phyloP scores from a whole-genome alignment of 257 asterid species.

The Fraxinus quadrangulata region DNA sequence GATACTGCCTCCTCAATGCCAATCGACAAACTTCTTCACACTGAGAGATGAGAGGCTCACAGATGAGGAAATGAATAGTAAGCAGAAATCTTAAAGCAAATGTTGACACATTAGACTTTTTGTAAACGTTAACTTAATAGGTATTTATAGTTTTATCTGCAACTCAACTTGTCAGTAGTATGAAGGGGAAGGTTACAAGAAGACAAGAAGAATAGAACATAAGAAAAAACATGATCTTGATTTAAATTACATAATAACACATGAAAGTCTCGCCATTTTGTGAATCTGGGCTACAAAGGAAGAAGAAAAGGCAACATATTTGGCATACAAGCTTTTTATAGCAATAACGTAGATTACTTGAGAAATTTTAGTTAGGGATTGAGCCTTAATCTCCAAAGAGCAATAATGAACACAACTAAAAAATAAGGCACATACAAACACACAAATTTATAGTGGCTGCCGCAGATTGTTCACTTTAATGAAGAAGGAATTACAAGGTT shows the following conservation, averaged over 20 bases:
- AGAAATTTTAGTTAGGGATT: background rate
- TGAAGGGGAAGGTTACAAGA: background rate
- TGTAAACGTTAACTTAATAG: background rate
- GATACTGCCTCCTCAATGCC: conserved; percentile 85
- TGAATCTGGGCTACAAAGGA: background rate
- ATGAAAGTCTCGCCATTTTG: background rate
- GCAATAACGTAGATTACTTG: background rate
- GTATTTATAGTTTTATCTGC: background rate
- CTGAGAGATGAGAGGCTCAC: conserved; percentile 33
- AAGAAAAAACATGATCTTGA: background rate
- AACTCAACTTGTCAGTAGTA: conserved; percentile 8
- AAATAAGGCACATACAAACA: background rate
- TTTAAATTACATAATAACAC: background rate
- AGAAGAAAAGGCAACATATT: background rate
- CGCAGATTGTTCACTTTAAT: too few relatives aligned
- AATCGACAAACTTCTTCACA: conserved; percentile 95
- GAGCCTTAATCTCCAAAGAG: background rate
- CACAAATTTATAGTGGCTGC: too few relatives aligned
- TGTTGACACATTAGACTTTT: background rate
- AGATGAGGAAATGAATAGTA: background rate
- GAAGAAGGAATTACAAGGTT: too few relatives aligned
- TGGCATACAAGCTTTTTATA: background rate
- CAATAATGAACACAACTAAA: too few relatives aligned
- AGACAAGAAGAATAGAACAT: background rate
- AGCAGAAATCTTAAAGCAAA: background rate